A percentile compares a stretch with the other conserved stretches of the same genome.
These are phyloP conservation scores for Candida palmyrensis DNA, from an alignment of 805 yeast genomes.

Conservation along the genomic window DNA sequence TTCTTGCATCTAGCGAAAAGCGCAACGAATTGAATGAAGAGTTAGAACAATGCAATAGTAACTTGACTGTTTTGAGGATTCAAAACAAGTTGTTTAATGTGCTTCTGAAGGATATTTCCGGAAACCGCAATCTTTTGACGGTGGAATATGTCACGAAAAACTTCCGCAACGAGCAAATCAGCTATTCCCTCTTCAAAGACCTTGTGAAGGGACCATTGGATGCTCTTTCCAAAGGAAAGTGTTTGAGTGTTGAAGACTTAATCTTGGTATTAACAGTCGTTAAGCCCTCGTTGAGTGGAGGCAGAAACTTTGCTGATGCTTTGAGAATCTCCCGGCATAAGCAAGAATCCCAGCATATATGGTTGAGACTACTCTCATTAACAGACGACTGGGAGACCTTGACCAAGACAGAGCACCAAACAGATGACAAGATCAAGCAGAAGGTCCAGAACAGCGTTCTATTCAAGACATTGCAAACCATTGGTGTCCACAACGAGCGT, in stretches of 20 bases:
- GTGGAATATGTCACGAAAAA: conserved; percentile 12
- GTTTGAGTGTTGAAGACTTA: conserved; percentile 41
- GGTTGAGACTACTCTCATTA: conserved; percentile 53
- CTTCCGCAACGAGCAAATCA: conserved; percentile 13
- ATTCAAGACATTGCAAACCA: conserved; percentile 33
- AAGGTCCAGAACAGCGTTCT: conserved; percentile 38
- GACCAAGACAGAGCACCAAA: conserved; percentile 26
- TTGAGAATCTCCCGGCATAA: conserved; percentile 34
- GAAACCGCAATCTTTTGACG: conserved; percentile 6
- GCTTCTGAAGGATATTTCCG: conserved; percentile 12
- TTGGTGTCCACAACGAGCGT: conserved; percentile 16
- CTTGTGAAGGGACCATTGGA: conserved; percentile 18
- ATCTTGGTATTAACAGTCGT: conserved; percentile 49
- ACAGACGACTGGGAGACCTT: conserved; percentile 49
- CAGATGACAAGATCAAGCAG: conserved; percentile 37
- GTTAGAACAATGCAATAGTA: conserved; percentile 44
- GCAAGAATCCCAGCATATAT: conserved; percentile 29
- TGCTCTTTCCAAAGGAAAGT: conserved; percentile 30
- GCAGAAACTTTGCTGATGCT: conserved; percentile 33
- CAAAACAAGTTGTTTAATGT: conserved; percentile 35
- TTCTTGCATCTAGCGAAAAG: conserved; percentile 33
- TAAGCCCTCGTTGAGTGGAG: conserved; percentile 21
- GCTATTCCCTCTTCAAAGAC: conserved; percentile 6
- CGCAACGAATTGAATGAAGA: conserved; percentile 15
- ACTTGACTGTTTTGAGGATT: conserved; percentile 43